Conservation (phyloP, 1,284 basidiomycete species). For the Cutaneotrichosporon cyanovorans region DNA sequence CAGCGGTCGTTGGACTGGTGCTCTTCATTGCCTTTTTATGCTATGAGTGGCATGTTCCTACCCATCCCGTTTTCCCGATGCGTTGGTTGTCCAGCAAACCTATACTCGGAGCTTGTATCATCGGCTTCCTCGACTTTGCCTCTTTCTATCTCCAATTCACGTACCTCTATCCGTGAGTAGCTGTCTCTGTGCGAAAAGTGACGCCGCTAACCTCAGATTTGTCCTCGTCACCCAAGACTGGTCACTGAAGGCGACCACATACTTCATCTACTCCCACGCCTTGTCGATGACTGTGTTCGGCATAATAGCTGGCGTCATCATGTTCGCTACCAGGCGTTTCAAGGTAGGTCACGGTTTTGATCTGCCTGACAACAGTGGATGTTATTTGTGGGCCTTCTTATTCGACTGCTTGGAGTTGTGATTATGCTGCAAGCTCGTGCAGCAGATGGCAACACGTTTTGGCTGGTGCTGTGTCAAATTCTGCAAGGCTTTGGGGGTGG, state of each 20-base stretch:
- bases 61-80: slow-evolving; percentile 49
- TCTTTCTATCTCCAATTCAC: slow-evolving; percentile 49
- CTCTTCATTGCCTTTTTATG: slow-evolving; percentile 46
- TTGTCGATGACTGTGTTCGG: slow-evolving; percentile 47
- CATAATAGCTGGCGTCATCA: slow-evolving; percentile 45
- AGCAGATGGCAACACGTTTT: slow-evolving; percentile 47
- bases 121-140: slow-evolving; percentile 65
- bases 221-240: slow-evolving; percentile 40
- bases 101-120: slow-evolving; percentile 56
- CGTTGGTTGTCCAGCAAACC: slow-evolving; percentile 56
- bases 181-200: background rate
- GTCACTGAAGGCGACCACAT: slow-evolving; percentile 32
- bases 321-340: slow-evolving; percentile 47
- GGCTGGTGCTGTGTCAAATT: slow-evolving; percentile 53
- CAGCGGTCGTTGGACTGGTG: slow-evolving; percentile 28
- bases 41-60: slow-evolving; percentile 46
- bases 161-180: slow-evolving; percentile 35
- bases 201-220: slow-evolving; percentile 12
- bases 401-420: slow-evolving; percentile 63
- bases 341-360: slow-evolving; percentile 30
- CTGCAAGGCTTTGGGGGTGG: slow-evolving; percentile 51
- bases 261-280: slow-evolving; percentile 40
- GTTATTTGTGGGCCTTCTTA: slow-evolving; percentile 57
- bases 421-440: slow-evolving; percentile 67
- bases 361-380: slow-evolving; percentile 30